Evolutionary conservation across 148 eudicot genomes (phyloP), one percentile per base, ranked within the genome.

Genomic region (Persicaria maculosa): DNA sequence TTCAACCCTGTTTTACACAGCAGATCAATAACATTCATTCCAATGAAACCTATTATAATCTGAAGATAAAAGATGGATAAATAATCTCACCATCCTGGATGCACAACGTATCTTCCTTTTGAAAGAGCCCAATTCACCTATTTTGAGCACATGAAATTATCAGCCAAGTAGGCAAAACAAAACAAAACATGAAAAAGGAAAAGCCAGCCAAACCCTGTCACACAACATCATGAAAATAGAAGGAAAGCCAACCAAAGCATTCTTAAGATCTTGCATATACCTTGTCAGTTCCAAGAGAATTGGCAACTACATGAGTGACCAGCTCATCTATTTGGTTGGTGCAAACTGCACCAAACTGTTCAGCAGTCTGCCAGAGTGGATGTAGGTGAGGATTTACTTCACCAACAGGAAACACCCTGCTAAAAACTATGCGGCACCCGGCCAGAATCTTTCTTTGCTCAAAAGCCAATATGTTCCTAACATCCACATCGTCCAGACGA

Each of bases 261-360:
- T 54, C 5, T 25, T 6, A 20, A 7, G 40, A 25, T 19, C 31
- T 19, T 7, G 36, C 36, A 58, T 12, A 19, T 71, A 95, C 99
- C 99, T 95, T 95, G 74, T 92, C 94, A 40, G 97, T 92, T 73
- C 99, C 99, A 64, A 79, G 84, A 73, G 97, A 89, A 81, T 85
- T 85, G 74, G 99, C 99, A 72, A 95, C 99, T 25, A 95, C 97
- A 84, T 95, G 99, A 57, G 99, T 95, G 53, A 95, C 99, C 62
- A 85, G 87, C 9, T 95, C 96, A 84, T 95, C 97, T 59, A 95
- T 85, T 80, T 87, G 93, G 80, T 82, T 95, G 50, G 88, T 85
- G 79, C 99, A 95, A 22, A 84, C 88, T 68, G 99, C 99, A 84
- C 99, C 99, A 84, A 95, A 95, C 77, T 95, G 99, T 83, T 95